Evolutionary conservation across 345 rosid species (phyloP).

Genomic region (Excoecaria agallocha): DNA sequence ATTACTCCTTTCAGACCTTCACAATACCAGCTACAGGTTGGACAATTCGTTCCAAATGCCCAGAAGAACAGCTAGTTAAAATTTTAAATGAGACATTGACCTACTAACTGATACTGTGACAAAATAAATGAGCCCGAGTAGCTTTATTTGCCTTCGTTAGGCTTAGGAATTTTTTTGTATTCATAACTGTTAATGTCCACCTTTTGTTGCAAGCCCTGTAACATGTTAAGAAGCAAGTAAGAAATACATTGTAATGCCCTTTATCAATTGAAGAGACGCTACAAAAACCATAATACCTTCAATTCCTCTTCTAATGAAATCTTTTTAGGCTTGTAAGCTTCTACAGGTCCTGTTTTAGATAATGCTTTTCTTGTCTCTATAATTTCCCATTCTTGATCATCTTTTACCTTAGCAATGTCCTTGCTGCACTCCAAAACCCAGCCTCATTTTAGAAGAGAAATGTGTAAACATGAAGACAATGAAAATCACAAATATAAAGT

Average conservation of each 20-base stretch:
- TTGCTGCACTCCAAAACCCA: constrained; percentile 54
- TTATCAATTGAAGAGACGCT: neutral
- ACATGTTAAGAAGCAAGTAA: constrained; percentile 13
- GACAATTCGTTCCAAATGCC: too few species aligned
- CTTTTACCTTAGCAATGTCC: constrained; percentile 84
- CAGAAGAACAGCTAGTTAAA: too few species aligned
- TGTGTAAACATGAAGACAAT: too few species aligned
- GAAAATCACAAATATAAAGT: neutral
- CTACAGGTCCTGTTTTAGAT: constrained; percentile 72
- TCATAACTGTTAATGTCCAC: constrained; percentile 73
- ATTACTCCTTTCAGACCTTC: too few species aligned
- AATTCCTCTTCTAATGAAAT: constrained; percentile 79
- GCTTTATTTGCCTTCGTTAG: constrained; percentile 53
- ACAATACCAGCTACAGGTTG: too few species aligned
- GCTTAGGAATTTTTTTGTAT: constrained; percentile 82
- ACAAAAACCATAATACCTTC: constrained; percentile 45
- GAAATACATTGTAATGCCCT: neutral
- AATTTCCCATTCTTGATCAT: constrained; percentile 89
- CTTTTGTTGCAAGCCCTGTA: constrained; percentile 72
- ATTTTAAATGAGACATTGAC: too few species aligned
- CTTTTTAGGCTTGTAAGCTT: constrained; percentile 74
- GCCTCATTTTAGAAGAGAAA: constrained; percentile 15
- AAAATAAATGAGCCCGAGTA: constrained; percentile 4
- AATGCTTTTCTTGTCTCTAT: constrained; percentile 73
- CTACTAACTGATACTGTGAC: neutral